A percentile compares a stretch with the other conserved stretches of the same genome.
These are phyloP conservation scores for Argentina anserina DNA, from an alignment of 306 rosid genomes.

Conservation along the genomic window DNA sequence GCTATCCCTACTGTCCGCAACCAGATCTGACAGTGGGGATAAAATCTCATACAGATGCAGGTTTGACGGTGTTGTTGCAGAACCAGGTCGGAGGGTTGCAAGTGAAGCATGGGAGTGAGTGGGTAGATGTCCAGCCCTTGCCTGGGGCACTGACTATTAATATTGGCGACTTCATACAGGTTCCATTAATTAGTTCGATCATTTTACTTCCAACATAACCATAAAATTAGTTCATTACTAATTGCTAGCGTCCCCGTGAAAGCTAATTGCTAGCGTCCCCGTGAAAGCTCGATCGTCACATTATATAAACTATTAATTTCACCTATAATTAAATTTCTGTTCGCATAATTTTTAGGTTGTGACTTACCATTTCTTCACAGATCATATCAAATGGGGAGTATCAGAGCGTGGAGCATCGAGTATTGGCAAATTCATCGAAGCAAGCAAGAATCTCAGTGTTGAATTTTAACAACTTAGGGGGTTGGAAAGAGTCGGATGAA, in stretches of 20 bases:
- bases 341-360: too few species aligned
- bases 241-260: too few species aligned
- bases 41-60: constrained; percentile 29
- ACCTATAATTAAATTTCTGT: too few species aligned
- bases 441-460: constrained; percentile 33
- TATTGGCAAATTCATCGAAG: constrained; percentile 23
- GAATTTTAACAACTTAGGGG: constrained; percentile 25
- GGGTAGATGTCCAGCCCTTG: constrained; percentile 31
- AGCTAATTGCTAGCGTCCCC: too few species aligned
- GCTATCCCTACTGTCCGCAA: constrained; percentile 39
- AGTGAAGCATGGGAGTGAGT: constrained; percentile 27
- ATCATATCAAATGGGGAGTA: constrained; percentile 36
- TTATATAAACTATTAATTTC: too few species aligned
- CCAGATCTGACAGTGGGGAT: constrained; percentile 38
- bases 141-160: constrained; percentile 34
- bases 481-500: constrained; percentile 22
- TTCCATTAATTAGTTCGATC: neutral
- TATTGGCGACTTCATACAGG: constrained; percentile 38
- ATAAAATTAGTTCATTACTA: too few species aligned
- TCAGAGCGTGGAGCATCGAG: constrained; percentile 32
- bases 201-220: too few species aligned
- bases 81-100: constrained; percentile 33
- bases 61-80: constrained; percentile 28
- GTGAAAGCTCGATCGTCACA: too few species aligned
- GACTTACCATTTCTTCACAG: neutral